A percentile compares a stretch with the other conserved stretches of the same genome.
Conservation (phyloP, 2,329 filamentous ascomycete genomes). For the Clonostachys chloroleuca region DNA sequence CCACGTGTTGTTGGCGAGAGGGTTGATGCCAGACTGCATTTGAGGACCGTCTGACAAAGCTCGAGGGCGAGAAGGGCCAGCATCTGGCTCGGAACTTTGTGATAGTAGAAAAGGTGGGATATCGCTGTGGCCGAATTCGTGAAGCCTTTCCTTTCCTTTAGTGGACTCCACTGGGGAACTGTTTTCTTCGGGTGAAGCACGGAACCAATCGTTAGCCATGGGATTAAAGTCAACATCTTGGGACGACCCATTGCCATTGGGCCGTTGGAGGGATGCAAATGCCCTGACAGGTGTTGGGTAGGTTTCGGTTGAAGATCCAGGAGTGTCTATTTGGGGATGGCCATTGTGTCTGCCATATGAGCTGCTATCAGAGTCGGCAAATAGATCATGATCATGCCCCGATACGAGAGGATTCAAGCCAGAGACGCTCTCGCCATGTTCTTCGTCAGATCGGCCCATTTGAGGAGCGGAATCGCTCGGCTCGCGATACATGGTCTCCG, state of each 20-base stretch:
- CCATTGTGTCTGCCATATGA: too few species aligned
- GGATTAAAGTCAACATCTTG: neutral
- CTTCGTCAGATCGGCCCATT: neutral
- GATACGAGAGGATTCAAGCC: too few species aligned
- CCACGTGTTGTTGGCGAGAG: conserved; percentile 58
- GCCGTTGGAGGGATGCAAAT: too few species aligned
- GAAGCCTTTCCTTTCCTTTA: conserved; percentile 17
- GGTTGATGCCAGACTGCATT: conserved; percentile 35
- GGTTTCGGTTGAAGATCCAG: neutral
- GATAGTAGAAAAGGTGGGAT: neutral
- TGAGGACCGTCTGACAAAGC: conserved; percentile 54
- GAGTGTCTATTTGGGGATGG: neutral
- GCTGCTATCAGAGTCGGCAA: too few species aligned
- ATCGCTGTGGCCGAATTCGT: neutral
- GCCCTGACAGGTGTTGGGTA: too few species aligned
- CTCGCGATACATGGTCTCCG: too few species aligned
- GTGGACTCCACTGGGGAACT: too few species aligned
- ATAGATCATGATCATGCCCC: too few species aligned
- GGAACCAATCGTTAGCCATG: neutral
- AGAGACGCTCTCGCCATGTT: neutral
- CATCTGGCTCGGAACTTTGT: neutral
- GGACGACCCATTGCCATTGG: neutral
- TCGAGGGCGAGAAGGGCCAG: conserved; percentile 34
- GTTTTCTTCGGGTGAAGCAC: neutral
- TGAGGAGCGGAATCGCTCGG: too few species aligned